Evolutionary conservation across 2,329 filamentous ascomycete genomes (phyloP).

Genomic region (Dryadomyces sulphureus): DNA sequence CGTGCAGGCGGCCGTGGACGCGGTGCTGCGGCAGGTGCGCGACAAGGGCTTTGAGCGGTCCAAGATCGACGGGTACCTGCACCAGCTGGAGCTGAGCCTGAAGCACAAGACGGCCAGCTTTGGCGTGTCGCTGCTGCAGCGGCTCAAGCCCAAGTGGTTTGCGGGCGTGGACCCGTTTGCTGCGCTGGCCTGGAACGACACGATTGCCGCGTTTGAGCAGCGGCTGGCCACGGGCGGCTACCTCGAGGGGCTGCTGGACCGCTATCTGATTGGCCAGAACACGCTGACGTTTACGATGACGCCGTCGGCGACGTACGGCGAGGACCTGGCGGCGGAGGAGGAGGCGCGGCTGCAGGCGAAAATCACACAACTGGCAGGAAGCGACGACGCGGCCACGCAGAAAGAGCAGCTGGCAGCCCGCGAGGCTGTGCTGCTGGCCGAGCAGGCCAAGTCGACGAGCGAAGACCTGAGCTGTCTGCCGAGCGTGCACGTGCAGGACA

Average conservation of each 20-base stretch:
- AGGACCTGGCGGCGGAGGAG: conserved; percentile 65
- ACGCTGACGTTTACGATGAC: conserved; percentile 90
- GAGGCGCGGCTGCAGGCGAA: conserved; percentile 57
- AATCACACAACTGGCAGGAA: conserved; percentile 52
- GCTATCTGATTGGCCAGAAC: conserved; percentile 78
- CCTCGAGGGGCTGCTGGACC: conserved; percentile 71
- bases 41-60: conserved; percentile 70
- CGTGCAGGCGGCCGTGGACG: conserved; percentile 59
- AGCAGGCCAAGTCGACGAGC: conserved; percentile 71
- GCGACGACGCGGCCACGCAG: conserved; percentile 52
- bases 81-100: conserved; percentile 81
- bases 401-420: conserved; percentile 53
- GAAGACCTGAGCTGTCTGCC: conserved; percentile 81
- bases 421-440: conserved; percentile 64
- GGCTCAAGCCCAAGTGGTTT: conserved; percentile 87
- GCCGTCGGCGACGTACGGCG: conserved; percentile 60
- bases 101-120: conserved; percentile 97
- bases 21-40: conserved; percentile 54
- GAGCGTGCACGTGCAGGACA: conserved; percentile 77
- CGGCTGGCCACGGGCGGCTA: conserved; percentile 64
- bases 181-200: conserved; percentile 81
- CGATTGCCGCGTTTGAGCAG: conserved; percentile 66
- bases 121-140: conserved; percentile 78
- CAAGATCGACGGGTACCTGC: conserved; percentile 87
- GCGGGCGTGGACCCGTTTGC: conserved; percentile 89